Conservation (phyloP, 139 green algal genomes). For the Auxenochlorella pyrenoidosa region DNA sequence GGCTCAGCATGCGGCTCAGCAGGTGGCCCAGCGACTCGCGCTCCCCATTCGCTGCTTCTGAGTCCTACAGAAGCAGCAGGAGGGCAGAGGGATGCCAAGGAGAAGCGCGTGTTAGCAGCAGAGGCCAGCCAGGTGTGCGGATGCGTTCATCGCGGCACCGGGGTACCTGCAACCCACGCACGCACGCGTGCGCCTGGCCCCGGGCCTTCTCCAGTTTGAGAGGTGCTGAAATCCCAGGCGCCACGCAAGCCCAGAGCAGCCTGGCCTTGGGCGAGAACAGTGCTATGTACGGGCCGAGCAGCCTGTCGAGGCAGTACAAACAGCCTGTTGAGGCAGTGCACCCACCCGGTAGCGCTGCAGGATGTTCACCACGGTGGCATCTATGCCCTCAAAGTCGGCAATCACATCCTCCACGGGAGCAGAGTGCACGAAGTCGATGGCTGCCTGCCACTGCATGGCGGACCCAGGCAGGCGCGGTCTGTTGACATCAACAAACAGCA, state of each 20-base stretch:
- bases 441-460: constrained; percentile 22
- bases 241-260: too few relatives aligned
- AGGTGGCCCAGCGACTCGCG: constrained; percentile 64
- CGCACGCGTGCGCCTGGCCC: too few relatives aligned
- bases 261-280: not conserved
- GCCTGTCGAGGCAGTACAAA: too few relatives aligned
- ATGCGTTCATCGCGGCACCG: too few relatives aligned
- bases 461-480: not conserved
- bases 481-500: too few relatives aligned
- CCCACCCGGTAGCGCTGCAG: constrained; percentile 63
- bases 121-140: too few relatives aligned
- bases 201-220: too few relatives aligned
- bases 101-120: too few relatives aligned
- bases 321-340: too few relatives aligned
- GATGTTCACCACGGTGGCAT: constrained; percentile 53
- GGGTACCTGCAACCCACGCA: not conserved
- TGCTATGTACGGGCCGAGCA: too few relatives aligned
- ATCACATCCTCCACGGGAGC: constrained; percentile 59
- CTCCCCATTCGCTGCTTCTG: not conserved
- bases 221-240: not conserved
- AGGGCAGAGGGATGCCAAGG: too few relatives aligned
- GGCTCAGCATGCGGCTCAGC: constrained; percentile 66
- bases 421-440: constrained; percentile 36
- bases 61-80: too few relatives aligned
- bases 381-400: constrained; percentile 64